Evolutionary conservation across 768 basidiomycete species (phyloP), one percentile per base, ranked within the genome.

Genomic region (Leccinum rimulosum): DNA sequence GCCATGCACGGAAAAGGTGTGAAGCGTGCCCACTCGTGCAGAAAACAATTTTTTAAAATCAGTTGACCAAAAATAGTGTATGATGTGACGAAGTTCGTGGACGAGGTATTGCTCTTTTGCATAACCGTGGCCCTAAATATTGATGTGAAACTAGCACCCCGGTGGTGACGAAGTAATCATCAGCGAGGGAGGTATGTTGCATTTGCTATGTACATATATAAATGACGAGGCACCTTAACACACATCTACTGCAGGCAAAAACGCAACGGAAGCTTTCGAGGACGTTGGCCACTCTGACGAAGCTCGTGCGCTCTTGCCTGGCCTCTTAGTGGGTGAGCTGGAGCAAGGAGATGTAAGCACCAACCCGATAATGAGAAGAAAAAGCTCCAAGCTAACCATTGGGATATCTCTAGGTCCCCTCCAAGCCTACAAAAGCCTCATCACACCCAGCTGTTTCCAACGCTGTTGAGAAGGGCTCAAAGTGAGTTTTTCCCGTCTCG

Each of bases 221-320:
- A 19, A 43, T 58, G 36, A 36, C 33, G 33, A 47, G 31, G 25
- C 52, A 31, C 17, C 25, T 57, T 30, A 55, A 60, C n/a, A 50
- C n/a, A 50, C n/a, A 17, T 33, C 48, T 53, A 40, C 63, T 61
- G 19, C 75, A 95, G 94, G 91, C 67, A 88, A 90, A 73, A 95
- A 98, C 73, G 95, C 96, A 25, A 95, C 96, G 35, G 97, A 98
- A 70, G 94, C 97, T 6, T 99, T 99, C 70, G 96, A 98, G 77
- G 97, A 99, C 73, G 96, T 99, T 31, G 97, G 97, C 31, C 97
- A 98, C 82, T 98, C 95, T 1, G 96, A 98, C 66, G 97, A 99
- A 77, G 97, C 97, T 27, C 87, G 97, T 54, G 88, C 81, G 12
- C 82, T 95, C 59, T 81, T 98, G 54, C 84, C 84, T 17, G 86